Percentiles rank a stretch among this genome's conserved stretches.
Conservation (phyloP, 1,139 yeast species). For the Protomyces gravidus region DNA sequence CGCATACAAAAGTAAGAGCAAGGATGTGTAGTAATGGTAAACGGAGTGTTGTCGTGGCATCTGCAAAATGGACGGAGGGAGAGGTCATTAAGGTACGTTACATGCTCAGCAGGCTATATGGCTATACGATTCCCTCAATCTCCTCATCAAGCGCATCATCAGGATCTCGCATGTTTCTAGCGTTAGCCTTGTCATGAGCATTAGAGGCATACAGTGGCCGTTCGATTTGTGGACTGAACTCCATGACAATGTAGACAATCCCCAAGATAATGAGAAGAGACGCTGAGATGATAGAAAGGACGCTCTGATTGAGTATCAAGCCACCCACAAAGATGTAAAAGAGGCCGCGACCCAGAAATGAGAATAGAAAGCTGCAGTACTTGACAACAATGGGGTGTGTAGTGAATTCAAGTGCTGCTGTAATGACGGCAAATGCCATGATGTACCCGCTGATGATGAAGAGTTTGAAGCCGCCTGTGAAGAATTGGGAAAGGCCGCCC, state of each 20-base stretch:
- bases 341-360: slow-evolving; percentile 14
- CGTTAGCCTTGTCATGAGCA: neutral
- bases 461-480: slow-evolving; percentile 7
- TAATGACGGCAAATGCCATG: slow-evolving; percentile 6
- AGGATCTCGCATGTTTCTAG: slow-evolving; percentile 9
- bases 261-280: slow-evolving; percentile 3
- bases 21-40: neutral
- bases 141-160: slow-evolving; percentile 11
- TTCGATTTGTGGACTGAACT: slow-evolving; percentile 12
- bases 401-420: slow-evolving; percentile 10
- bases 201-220: slow-evolving; percentile 1
- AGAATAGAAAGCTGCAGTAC: slow-evolving; percentile 11
- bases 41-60: neutral
- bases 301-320: slow-evolving; percentile 1
- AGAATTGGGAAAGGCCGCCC: slow-evolving; percentile 6
- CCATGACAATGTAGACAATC: slow-evolving; percentile 2
- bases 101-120: neutral
- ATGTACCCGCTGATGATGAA: slow-evolving; percentile 3
- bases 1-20: slow-evolving; percentile 5
- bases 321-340: slow-evolving; percentile 7
- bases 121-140: slow-evolving; percentile 18
- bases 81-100: neutral
- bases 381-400: neutral
- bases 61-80: neutral
- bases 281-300: slow-evolving; percentile 1